Evolutionary conservation across 345 rosid species (phyloP), one percentile per base, ranked within the genome.

Genomic region (Salix exigua): DNA sequence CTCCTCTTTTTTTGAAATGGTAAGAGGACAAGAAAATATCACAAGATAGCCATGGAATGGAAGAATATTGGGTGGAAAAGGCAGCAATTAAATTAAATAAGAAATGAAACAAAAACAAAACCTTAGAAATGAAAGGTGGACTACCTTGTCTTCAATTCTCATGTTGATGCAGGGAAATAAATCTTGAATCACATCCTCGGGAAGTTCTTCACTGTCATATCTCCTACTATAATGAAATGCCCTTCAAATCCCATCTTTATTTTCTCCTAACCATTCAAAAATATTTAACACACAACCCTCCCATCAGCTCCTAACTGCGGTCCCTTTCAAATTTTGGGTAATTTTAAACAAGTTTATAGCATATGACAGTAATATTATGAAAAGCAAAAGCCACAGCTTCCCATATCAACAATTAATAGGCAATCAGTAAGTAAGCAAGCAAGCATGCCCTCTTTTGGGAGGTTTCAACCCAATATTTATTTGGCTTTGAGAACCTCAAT

Each of bases 401-500:
- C 35, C 35, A 44, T 5, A 37, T 23, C 11, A 70, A 23, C 25
- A 44, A 21, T 2, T 5, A 68, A 55, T 7, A 42, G 46, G 46
- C 46, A 42, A 42, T 42, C 46, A 42, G 46, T 42, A 42, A 42
- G 46, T 42, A 42, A 42, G n/a, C n/a, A n/a, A n/a, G 46, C 21
- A 71, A 1, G 76, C 87, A 78, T 73, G 92, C 98, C 92, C 97
- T 86, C 86, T 90, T 92, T 66, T 92, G 96, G 44, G 97, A 92
- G 83, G 82, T 87, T 83, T 94, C 92, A 25, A 89, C 86, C 96
- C 96, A 89, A 46, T 88, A 91, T 78, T 89, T 91, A 80, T 87
- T 89, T 38, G 91, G 97, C 85, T 86, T 94, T 0, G 91, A 84
- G 82, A 86, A 88, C 78, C 84, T 86, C 53, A 94, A 84, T 74